These are phyloP conservation scores for Colletotrichum spaethianum DNA, from an alignment of 2,329 filamentous ascomycete species.

Conservation along the genomic window DNA sequence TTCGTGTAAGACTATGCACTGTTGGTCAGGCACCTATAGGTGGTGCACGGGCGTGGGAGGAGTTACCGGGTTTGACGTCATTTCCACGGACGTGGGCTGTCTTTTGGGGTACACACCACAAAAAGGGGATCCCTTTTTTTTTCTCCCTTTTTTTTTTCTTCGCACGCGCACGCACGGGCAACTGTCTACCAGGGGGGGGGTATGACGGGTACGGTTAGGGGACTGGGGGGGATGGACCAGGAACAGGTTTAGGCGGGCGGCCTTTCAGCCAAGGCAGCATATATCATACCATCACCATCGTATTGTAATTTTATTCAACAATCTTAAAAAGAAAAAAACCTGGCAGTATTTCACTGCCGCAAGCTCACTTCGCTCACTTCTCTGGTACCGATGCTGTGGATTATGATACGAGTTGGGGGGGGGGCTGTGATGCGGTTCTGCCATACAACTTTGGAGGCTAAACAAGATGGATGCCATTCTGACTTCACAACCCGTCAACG, in stretches of 20 bases:
- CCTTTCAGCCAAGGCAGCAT: background rate
- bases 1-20: background rate
- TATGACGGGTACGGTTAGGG: no score
- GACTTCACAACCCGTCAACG: background rate
- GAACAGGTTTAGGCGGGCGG: conserved; percentile 3
- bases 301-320: conserved; percentile 39
- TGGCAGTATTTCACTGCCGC: conserved; percentile 6
- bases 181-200: conserved; percentile 22
- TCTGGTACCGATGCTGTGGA: background rate
- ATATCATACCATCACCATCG: conserved; percentile 27
- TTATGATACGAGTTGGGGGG: background rate
- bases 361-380: background rate
- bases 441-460: background rate
- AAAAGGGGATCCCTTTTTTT: conserved; percentile 7
- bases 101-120: conserved; percentile 3
- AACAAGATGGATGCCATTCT: background rate
- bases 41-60: background rate
- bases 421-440: background rate
- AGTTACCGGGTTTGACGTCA: conserved; percentile 7
- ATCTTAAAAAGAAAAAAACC: background rate
- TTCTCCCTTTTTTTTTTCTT: no score
- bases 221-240: background rate
- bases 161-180: conserved; percentile 27
- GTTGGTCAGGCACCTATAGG: conserved; percentile 2
- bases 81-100: background rate